A percentile compares a stretch with the other conserved stretches of the same genome.
These are phyloP conservation scores for Gracilaria caudata DNA, from an alignment of 23 red algal genomes.

Conservation along the genomic window DNA sequence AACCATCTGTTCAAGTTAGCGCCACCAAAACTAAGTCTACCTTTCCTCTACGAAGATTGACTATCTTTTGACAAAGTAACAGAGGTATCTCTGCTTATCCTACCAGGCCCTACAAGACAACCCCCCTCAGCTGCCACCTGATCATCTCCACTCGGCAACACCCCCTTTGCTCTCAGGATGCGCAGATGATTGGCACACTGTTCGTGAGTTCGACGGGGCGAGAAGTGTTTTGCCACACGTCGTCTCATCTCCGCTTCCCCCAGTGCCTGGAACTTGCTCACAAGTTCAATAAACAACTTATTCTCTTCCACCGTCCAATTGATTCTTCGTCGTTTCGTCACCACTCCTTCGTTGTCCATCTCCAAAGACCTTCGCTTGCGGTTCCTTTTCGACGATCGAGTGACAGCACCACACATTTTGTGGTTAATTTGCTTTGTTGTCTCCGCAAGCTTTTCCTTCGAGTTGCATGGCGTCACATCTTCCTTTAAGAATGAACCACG, in stretches of 20 bases:
- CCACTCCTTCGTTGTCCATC: not conserved
- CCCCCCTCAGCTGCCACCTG: not conserved
- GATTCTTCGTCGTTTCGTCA: slow-evolving; percentile 33
- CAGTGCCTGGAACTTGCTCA: not conserved
- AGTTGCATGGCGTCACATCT: too few relatives aligned
- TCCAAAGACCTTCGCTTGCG: not conserved
- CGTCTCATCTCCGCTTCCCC: slow-evolving; percentile 58
- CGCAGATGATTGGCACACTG: slow-evolving; percentile 68
- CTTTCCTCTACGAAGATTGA: not conserved
- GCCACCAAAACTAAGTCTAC: too few relatives aligned
- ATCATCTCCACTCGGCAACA: slow-evolving; percentile 7
- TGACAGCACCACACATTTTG: not conserved
- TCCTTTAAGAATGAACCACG: too few relatives aligned
- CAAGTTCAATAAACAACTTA: slow-evolving; percentile 25
- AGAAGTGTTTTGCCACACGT: slow-evolving; percentile 29
- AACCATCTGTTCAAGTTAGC: not conserved
- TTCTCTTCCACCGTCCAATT: slow-evolving; percentile 61
- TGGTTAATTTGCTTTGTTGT: not conserved
- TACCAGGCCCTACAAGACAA: not conserved
- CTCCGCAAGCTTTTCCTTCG: too few relatives aligned
- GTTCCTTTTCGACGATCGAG: not conserved
- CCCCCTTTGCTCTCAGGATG: slow-evolving; percentile 45
- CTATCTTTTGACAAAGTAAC: not conserved
- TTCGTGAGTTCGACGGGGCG: slow-evolving; percentile 49
- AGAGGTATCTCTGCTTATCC: not conserved